Conservation (phyloP, 225 moss, liverwort and hornwort genomes). For the Takakia lepidozioides region DNA sequence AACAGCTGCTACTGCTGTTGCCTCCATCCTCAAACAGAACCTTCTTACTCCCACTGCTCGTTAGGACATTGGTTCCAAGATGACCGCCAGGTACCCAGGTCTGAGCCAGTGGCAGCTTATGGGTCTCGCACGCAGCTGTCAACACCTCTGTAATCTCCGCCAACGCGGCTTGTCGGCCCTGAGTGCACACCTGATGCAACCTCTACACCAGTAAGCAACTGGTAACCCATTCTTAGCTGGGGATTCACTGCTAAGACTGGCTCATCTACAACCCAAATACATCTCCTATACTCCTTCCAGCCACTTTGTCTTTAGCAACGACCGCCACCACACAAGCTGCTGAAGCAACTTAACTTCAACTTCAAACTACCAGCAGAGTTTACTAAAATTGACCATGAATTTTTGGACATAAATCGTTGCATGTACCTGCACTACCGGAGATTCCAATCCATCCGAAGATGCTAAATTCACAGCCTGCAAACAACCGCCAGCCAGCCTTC, state of each 20-base stretch:
- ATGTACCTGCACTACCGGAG: no score
- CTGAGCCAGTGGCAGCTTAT: constrained; percentile 89
- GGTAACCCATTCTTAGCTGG: no score
- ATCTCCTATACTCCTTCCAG: no score
- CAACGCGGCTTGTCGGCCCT: constrained; percentile 68
- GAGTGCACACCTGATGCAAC: constrained; percentile 52
- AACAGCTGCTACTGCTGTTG: constrained; percentile 5
- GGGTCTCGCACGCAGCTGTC: constrained; percentile 85
- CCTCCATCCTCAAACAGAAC: constrained; percentile 21
- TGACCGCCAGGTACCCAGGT: constrained; percentile 77
- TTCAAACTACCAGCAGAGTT: no score
- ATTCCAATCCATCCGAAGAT: constrained; percentile 37
- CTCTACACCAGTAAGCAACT: no score
- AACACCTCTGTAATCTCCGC: constrained; percentile 79
- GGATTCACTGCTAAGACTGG: no score
- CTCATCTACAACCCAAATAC: no score
- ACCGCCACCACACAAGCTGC: no score
- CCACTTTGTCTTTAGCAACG: no score
- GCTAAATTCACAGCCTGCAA: constrained; percentile 54
- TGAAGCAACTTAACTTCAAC: no score
- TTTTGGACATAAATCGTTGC: no score
- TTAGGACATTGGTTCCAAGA: constrained; percentile 11
- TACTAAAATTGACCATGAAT: no score
- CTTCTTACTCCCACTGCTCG: constrained; percentile 13
- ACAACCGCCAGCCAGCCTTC: background rate